Conservation (phyloP, 164 flowering plant genomes). For the Umbilicus rupestris region DNA sequence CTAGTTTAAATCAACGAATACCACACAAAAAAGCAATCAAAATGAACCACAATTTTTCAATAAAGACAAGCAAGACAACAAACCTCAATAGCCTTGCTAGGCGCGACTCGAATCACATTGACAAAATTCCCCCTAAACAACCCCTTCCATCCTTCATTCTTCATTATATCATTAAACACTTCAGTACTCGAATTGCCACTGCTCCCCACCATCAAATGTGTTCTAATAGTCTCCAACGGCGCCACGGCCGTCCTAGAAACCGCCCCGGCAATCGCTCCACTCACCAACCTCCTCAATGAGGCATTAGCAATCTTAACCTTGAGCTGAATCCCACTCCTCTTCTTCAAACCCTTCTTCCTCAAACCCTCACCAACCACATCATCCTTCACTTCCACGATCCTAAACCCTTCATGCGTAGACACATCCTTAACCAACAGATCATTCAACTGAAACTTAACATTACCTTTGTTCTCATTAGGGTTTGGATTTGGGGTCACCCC, state of each 20-base stretch:
- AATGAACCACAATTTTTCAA: not conserved
- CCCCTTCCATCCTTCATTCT: constrained; percentile 90
- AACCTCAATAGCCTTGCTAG: constrained; percentile 61
- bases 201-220: constrained; percentile 62
- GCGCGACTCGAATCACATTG: constrained; percentile 93
- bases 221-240: constrained; percentile 43
- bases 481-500: not conserved
- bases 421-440: not conserved
- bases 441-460: not conserved
- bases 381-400: constrained; percentile 6
- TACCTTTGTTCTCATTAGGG: not conserved
- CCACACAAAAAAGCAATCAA: not conserved
- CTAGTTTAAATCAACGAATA: not conserved
- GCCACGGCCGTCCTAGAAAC: constrained; percentile 40
- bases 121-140: constrained; percentile 92
- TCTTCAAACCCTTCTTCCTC: not conserved
- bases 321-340: constrained; percentile 19
- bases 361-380: constrained; percentile 4
- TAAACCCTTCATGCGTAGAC: not conserved
- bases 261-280: constrained; percentile 45
- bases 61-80: not conserved
- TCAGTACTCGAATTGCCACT: constrained; percentile 70
- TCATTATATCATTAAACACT: constrained; percentile 76
- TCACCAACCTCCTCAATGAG: constrained; percentile 31
- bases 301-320: constrained; percentile 32